phyloP scores from a whole-genome alignment of 139 green algal species.

The Edaphochlamys debaryana region DNA sequence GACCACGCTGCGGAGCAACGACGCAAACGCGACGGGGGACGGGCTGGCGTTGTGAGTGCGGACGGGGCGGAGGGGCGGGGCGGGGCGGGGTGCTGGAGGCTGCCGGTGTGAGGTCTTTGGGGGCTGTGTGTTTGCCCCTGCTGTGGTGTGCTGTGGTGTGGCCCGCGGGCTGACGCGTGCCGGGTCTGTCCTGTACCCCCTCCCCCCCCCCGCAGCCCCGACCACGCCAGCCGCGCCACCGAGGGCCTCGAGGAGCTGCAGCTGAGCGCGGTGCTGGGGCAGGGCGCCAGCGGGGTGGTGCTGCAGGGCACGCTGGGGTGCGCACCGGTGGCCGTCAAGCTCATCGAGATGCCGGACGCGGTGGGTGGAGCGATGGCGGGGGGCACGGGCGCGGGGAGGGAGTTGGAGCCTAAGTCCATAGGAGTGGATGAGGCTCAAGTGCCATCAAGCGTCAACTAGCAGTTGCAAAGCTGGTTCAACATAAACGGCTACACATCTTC shows the following conservation, averaged over 20 bases:
- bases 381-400: background rate
- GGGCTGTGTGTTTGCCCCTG: no score
- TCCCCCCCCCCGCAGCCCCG: no score
- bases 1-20: background rate
- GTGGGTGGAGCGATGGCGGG: background rate
- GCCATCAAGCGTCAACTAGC: no score
- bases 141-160: no score
- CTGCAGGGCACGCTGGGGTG: conserved; percentile 10
- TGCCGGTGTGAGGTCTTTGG: background rate
- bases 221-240: background rate
- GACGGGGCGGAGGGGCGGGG: no score
- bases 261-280: conserved; percentile 17
- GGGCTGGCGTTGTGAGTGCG: background rate
- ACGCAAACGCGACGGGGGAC: background rate
- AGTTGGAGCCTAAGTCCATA: no score
- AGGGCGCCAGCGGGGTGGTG: conserved; percentile 29
- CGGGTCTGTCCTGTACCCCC: no score
- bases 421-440: background rate
- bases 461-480: no score
- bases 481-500: no score
- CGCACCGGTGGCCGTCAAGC: conserved; percentile 17
- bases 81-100: background rate
- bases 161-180: no score
- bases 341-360: conserved; percentile 23
- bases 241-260: conserved; percentile 26